phyloP scores from a whole-genome alignment of 2,329 filamentous ascomycete species.

The Aspergillus melleus region DNA sequence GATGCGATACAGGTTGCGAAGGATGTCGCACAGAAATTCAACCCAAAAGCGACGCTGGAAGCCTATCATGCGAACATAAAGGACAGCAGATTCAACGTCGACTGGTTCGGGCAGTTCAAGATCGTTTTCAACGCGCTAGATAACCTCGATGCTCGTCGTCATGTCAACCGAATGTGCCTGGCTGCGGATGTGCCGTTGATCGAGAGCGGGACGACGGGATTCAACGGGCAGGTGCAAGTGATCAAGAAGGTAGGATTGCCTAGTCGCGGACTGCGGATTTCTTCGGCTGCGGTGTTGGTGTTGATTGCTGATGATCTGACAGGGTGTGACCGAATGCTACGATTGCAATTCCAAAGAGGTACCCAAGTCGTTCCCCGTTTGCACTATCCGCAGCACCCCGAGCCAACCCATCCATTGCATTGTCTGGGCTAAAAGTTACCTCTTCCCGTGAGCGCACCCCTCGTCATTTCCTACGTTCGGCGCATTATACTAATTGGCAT shows the following conservation, averaged over 20 bases:
- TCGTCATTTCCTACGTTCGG: not conserved
- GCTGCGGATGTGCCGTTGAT: slow-evolving; percentile 87
- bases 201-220: slow-evolving; percentile 95
- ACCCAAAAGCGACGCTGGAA: slow-evolving; percentile 80
- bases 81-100: slow-evolving; percentile 77
- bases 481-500: slow-evolving; percentile 26
- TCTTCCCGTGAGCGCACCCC: slow-evolving; percentile 64
- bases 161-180: slow-evolving; percentile 97
- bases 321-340: slow-evolving; percentile 88
- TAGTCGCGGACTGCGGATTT: not conserved
- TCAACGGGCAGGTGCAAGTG: slow-evolving; percentile 95
- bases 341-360: slow-evolving; percentile 88
- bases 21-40: slow-evolving; percentile 86
- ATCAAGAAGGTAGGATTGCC: slow-evolving; percentile 68
- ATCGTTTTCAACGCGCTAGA: slow-evolving; percentile 97
- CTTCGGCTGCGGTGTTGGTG: not conserved
- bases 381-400: slow-evolving; percentile 94
- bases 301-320: slow-evolving; percentile 12
- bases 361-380: slow-evolving; percentile 92
- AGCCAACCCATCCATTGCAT: slow-evolving; percentile 98
- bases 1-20: slow-evolving; percentile 70
- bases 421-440: slow-evolving; percentile 96
- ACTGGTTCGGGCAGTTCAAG: slow-evolving; percentile 81
- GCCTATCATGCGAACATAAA: slow-evolving; percentile 96
- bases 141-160: slow-evolving; percentile 87